phyloP scores from a whole-genome alignment of 352 stramenopile genomes.

The Pythium brachiatum region DNA sequence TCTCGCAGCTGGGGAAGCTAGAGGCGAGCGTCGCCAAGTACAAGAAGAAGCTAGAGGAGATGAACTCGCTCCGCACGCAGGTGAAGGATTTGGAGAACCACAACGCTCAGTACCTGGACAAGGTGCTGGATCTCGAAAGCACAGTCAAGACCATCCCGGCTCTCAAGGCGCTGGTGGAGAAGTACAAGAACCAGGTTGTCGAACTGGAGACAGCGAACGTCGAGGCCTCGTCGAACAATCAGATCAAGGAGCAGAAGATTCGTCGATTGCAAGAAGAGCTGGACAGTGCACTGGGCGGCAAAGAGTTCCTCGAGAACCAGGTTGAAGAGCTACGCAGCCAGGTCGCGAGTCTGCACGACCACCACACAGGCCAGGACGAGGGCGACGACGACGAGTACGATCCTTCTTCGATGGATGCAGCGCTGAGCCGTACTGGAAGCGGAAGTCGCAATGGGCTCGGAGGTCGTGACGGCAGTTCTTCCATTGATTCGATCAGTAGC shows the following conservation, averaged over 20 bases:
- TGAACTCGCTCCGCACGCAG: constrained; percentile 73
- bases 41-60: constrained; percentile 85
- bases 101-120: constrained; percentile 81
- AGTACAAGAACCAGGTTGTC: constrained; percentile 89
- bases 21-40: constrained; percentile 82
- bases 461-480: constrained; percentile 10
- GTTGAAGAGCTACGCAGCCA: constrained; percentile 76
- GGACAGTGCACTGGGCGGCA: constrained; percentile 72
- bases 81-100: constrained; percentile 77
- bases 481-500: constrained; percentile 14
- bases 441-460: not conserved
- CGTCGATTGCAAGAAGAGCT: constrained; percentile 82
- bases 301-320: constrained; percentile 86
- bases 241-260: constrained; percentile 83
- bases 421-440: constrained; percentile 8
- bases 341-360: constrained; percentile 54
- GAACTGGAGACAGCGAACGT: constrained; percentile 82
- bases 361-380: constrained; percentile 34
- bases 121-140: constrained; percentile 81
- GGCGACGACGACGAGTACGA: constrained; percentile 23
- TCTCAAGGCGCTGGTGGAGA: constrained; percentile 74
- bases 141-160: constrained; percentile 85
- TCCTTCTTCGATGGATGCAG: not conserved
- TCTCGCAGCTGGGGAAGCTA: constrained; percentile 73
- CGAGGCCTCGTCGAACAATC: constrained; percentile 68